phyloP scores from a whole-genome alignment of 305 asterid genomes.

The Caryopteris hybrid region DNA sequence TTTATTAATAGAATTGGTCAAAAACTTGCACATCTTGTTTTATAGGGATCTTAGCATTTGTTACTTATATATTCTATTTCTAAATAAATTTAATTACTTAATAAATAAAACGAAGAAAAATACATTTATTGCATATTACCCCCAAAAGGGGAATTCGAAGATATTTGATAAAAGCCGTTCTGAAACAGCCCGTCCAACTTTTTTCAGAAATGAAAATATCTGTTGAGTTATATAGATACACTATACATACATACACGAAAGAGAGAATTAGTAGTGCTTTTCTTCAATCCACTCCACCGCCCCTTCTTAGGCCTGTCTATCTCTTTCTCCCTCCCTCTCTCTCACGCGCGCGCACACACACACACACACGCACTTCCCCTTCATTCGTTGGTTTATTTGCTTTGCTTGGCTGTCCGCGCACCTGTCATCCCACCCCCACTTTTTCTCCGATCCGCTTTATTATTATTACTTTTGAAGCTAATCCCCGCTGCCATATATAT shows the following conservation, averaged over 20 bases:
- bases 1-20: too few species aligned
- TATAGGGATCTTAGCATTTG: too few species aligned
- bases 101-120: too few species aligned
- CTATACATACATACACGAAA: not conserved
- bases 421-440: constrained; percentile 43
- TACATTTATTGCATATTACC: too few species aligned
- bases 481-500: constrained; percentile 17
- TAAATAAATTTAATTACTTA: too few species aligned
- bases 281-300: constrained; percentile 25
- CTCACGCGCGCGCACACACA: not conserved
- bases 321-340: not conserved
- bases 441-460: constrained; percentile 30
- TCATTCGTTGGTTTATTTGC: constrained; percentile 29
- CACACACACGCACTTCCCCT: constrained; percentile 8
- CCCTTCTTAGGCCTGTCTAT: not conserved
- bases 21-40: too few species aligned
- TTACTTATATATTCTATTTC: too few species aligned
- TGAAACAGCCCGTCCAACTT: too few species aligned
- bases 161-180: too few species aligned
- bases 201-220: not conserved
- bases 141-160: too few species aligned
- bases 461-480: constrained; percentile 22
- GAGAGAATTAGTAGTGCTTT: not conserved
- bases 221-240: not conserved
- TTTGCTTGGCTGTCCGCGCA: constrained; percentile 47